These are phyloP conservation scores for Epicoccum nigrum DNA, from an alignment of 2,329 filamentous ascomycete genomes.

Conservation along the genomic window DNA sequence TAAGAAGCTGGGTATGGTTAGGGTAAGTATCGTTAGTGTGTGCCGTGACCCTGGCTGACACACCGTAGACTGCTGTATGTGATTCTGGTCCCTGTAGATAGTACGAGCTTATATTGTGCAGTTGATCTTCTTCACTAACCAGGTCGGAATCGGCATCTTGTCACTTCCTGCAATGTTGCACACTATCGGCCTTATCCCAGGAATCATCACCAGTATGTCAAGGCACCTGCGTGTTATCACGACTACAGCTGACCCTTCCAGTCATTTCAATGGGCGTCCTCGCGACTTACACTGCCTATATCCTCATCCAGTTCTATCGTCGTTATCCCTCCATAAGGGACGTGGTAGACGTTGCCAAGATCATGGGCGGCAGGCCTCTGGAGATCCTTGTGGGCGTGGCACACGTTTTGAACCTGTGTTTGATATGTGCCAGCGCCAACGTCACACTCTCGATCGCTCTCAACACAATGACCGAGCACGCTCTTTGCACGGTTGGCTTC, in stretches of 20 bases:
- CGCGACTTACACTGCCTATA: slow-evolving; percentile 10
- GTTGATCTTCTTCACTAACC: slow-evolving; percentile 26
- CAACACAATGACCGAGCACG: slow-evolving; percentile 56
- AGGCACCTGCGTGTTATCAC: not conserved
- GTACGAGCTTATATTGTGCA: not conserved
- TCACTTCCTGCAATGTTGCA: slow-evolving; percentile 24
- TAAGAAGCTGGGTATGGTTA: slow-evolving; percentile 15
- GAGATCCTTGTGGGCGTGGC: slow-evolving; percentile 7
- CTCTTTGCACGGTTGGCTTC: slow-evolving; percentile 65
- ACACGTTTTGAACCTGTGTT: slow-evolving; percentile 9
- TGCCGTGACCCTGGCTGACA: not conserved
- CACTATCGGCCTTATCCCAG: slow-evolving; percentile 25
- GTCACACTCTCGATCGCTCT: slow-evolving; percentile 40
- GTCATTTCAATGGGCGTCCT: slow-evolving; percentile 3
- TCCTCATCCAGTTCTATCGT: slow-evolving; percentile 8
- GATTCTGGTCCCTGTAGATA: not conserved
- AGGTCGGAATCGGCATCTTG: slow-evolving; percentile 28
- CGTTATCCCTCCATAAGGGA: slow-evolving; percentile 8
- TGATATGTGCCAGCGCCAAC: slow-evolving; percentile 40
- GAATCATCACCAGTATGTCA: slow-evolving; percentile 20
- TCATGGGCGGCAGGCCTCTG: slow-evolving; percentile 10
- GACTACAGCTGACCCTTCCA: not conserved
- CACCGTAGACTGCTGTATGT: not conserved
- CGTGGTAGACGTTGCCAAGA: slow-evolving; percentile 5
- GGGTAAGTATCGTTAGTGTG: not conserved